Evolutionary conservation across 306 rosid genomes (phyloP), one percentile per base, ranked within the genome.

Genomic region (Pyrus betulifolia): DNA sequence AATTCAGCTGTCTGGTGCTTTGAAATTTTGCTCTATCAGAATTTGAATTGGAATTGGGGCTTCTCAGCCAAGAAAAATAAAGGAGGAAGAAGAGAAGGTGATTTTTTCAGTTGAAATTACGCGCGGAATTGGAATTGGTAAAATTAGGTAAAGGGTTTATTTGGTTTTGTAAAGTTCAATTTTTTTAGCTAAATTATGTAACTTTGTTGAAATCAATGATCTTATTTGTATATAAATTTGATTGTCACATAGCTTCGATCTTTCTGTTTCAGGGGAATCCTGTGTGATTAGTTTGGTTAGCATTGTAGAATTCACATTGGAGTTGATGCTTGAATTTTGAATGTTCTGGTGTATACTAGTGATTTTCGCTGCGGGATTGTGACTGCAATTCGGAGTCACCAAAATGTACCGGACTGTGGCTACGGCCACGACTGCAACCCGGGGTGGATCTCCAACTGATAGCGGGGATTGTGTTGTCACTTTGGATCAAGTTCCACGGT

Each of bases 401-500:
- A 81, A 82, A 76, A 92, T 92, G 97, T 91, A 91, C 79, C 85
- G 89, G 81, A 78, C 88, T 45, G 93, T 92, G 88, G 89, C 88
- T 74, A 72, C 89, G 25, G 90, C 90, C 75, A 75, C 87, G 14
- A 75, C 91, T 18, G n/a, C 83, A 18, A 82, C 84, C 18, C 82
- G 81, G 33, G 95, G 87, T 38, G 98, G 91, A 66, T 72, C 83
- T 58, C 89, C 93, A 12, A 89, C 81, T 42, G 93, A 89, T 45
- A 89, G 44, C 76, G 96, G 87, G 77, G 96, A 91, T 54, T 85
- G 86, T 76, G 82, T 91, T 60, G 98, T 92, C 73, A 87, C 82
- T 81, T 86, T 96, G 84, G 97, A 91, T 84, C 97, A 92, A 87
- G 88, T 96, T 84, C 98, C 99, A 0, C 82, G 98, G 57, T 96